Evolutionary conservation across 1,284 basidiomycete genomes (phyloP).

Genomic region (Tranzscheliella williamsii): DNA sequence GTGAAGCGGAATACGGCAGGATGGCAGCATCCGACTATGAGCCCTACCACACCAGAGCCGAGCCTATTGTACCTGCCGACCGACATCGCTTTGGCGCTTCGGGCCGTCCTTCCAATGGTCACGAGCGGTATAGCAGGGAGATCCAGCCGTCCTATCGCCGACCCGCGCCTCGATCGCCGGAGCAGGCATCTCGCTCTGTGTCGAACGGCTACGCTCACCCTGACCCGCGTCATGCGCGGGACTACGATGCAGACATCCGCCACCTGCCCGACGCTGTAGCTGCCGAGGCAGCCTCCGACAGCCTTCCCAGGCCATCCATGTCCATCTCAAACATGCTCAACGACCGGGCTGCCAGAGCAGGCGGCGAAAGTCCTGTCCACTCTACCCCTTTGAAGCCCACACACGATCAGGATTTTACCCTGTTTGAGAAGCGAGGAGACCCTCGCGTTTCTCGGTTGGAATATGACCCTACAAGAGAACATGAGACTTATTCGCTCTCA

Average conservation of each 20-base stretch:
- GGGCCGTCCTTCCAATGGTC: conserved; percentile 11
- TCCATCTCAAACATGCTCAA: conserved; percentile 47
- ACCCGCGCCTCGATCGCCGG: conserved; percentile 10
- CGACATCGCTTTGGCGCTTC: conserved; percentile 8
- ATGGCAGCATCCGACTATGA: conserved; percentile 8
- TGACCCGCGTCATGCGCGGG: conserved; percentile 6
- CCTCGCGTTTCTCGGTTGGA: conserved; percentile 7
- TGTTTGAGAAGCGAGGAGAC: too few species aligned
- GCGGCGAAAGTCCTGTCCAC: not conserved
- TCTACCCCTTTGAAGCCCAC: not conserved
- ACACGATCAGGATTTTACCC: too few species aligned
- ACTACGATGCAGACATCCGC: conserved; percentile 1
- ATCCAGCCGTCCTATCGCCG: conserved; percentile 43
- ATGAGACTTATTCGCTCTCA: too few species aligned
- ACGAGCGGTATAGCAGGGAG: conserved; percentile 23
- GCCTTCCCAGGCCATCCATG: conserved; percentile 37
- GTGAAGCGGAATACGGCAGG: too few species aligned
- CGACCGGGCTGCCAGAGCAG: conserved; percentile 26
- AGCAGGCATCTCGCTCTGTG: too few species aligned
- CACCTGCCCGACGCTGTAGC: conserved; percentile 10
- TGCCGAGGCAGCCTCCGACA: conserved; percentile 12
- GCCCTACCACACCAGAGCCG: conserved; percentile 13
- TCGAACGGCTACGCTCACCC: conserved; percentile 3
- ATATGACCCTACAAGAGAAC: conserved; percentile 27
- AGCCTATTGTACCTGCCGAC: conserved; percentile 2